phyloP scores from a whole-genome alignment of 73 alveolate species.

The Paramecium sonneborni region DNA sequence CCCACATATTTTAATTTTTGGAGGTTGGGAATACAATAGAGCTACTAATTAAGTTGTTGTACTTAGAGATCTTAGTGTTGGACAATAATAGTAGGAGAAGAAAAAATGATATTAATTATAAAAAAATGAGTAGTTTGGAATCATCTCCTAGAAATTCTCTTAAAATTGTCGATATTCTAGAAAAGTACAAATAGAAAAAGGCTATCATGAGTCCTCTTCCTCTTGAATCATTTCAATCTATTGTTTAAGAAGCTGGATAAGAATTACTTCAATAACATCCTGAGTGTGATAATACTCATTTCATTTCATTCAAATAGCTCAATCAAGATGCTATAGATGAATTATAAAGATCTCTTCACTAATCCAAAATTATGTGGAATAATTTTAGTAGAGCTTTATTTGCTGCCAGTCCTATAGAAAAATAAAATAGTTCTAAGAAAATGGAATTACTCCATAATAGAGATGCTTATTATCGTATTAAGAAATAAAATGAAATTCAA shows the following conservation, averaged over 20 bases:
- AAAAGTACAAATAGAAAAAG: conserved; percentile 9
- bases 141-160: background rate
- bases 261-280: conserved; percentile 2
- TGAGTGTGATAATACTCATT: background rate
- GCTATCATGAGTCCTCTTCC: conserved; percentile 31
- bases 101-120: background rate
- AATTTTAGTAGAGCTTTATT: conserved; percentile 6
- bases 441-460: conserved; percentile 8
- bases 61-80: conserved; percentile 61
- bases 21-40: conserved; percentile 70
- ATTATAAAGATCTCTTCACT: background rate
- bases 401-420: background rate
- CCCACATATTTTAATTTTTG: conserved; percentile 96
- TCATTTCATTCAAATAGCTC: conserved; percentile 3
- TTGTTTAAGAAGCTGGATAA: background rate
- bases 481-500: background rate
- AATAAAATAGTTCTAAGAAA: background rate
- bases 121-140: conserved; percentile 23
- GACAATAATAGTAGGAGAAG: conserved; percentile 10
- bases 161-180: background rate
- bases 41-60: conserved; percentile 65
- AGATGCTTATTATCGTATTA: background rate
- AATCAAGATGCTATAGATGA: conserved; percentile 40
- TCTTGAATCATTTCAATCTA: background rate
- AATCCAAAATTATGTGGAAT: conserved; percentile 39